Conservation (phyloP, 179 eudicot species). For the Actinidia arguta region DNA sequence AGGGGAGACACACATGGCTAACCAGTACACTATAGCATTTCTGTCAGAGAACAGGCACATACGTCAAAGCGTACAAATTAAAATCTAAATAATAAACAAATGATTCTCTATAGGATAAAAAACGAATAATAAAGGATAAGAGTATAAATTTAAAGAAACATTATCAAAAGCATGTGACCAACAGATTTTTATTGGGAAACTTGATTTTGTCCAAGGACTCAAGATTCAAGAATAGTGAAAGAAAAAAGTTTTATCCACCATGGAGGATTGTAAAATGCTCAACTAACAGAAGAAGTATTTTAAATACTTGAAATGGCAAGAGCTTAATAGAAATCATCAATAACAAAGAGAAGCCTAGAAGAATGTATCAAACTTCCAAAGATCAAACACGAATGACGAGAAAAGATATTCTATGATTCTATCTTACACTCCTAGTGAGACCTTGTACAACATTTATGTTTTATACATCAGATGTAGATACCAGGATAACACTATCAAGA, state of each 20-base stretch:
- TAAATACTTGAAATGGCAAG: too few species aligned
- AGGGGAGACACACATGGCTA: not conserved
- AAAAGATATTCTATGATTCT: not conserved
- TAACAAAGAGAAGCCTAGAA: not conserved
- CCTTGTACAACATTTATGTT: not conserved
- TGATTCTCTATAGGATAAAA: not conserved
- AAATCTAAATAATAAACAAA: not conserved
- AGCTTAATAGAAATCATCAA: not conserved
- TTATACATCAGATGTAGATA: not conserved
- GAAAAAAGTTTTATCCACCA: not conserved
- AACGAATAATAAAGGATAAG: not conserved
- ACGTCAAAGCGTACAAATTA: not conserved
- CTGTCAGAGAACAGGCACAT: not conserved
- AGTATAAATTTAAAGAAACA: not conserved
- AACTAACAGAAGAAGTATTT: too few species aligned
- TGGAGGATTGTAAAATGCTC: not conserved
- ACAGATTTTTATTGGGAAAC: too few species aligned
- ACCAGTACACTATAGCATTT: not conserved
- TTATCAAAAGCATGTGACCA: not conserved
- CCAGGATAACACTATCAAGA: not conserved
- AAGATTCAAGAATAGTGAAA: not conserved
- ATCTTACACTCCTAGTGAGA: not conserved
- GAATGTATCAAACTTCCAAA: not conserved
- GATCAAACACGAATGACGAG: not conserved
- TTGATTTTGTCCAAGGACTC: not conserved